Conservation (phyloP, 2,329 filamentous ascomycete species). For the Pseudopyricularia cyperi region DNA sequence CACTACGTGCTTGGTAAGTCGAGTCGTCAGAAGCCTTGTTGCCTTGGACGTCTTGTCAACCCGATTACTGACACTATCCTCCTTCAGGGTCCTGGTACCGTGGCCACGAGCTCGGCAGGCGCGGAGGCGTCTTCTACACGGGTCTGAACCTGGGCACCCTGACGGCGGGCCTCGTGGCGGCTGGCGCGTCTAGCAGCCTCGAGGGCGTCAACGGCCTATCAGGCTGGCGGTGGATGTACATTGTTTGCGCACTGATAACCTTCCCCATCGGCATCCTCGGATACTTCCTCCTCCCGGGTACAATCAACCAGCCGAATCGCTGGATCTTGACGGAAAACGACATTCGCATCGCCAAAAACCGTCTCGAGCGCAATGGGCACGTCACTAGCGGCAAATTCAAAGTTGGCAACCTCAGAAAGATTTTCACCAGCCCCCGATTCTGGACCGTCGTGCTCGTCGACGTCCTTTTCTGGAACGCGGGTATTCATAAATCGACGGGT, state of each 20-base stretch:
- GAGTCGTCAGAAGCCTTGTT: no score
- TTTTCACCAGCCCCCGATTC: conserved; percentile 30
- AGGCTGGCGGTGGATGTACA: conserved; percentile 26
- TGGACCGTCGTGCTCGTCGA: conserved; percentile 37
- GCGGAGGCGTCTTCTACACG: conserved; percentile 38
- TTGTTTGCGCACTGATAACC: conserved; percentile 8
- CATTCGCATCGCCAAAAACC: conserved; percentile 26
- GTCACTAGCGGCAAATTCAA: conserved; percentile 21
- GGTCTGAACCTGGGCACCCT: conserved; percentile 36
- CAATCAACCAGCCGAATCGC: conserved; percentile 18
- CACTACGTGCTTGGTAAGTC: conserved; percentile 11
- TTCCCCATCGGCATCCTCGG: conserved; percentile 9
- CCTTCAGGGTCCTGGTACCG: conserved; percentile 28
- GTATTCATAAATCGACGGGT: conserved; percentile 30
- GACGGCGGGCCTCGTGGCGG: conserved; percentile 36
- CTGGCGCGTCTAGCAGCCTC: conserved; percentile 24
- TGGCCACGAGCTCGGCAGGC: conserved; percentile 29
- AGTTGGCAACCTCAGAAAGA: conserved; percentile 13
- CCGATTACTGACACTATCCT: background rate
- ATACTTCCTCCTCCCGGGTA: conserved; percentile 9
- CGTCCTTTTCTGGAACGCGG: conserved; percentile 43
- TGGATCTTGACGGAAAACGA: conserved; percentile 32
- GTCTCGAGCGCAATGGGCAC: conserved; percentile 31
- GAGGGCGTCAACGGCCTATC: conserved; percentile 27
- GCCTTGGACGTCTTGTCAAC: background rate